These are phyloP conservation scores for Hibiscus syriacus DNA, from an alignment of 345 rosid species.

Conservation along the genomic window DNA sequence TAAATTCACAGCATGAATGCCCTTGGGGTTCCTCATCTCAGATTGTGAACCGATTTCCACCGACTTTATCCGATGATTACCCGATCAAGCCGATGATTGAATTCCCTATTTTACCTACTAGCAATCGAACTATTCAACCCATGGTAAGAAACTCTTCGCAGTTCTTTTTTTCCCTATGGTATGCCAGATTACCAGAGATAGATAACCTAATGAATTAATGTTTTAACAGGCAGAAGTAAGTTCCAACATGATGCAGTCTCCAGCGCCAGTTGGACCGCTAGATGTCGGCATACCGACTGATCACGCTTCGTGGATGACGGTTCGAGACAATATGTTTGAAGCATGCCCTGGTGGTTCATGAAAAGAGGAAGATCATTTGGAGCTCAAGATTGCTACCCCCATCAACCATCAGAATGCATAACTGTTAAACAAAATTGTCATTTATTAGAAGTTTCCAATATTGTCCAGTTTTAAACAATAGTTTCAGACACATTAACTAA, in stretches of 20 bases:
- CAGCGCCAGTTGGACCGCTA: neutral
- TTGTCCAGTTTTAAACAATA: neutral
- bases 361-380: slow-evolving; percentile 2
- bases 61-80: slow-evolving; percentile 12
- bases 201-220: neutral
- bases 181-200: neutral
- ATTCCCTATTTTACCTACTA: neutral
- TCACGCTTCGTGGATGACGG: slow-evolving; percentile 3
- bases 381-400: slow-evolving; percentile 8
- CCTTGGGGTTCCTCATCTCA: neutral
- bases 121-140: neutral
- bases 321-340: neutral
- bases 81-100: neutral
- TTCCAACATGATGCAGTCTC: neutral
- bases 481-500: neutral
- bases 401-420: neutral
- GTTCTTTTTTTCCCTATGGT: too few relatives aligned
- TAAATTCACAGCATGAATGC: neutral
- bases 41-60: slow-evolving; percentile 11
- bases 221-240: neutral
- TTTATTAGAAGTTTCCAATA: neutral
- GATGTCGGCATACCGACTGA: neutral
- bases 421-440: neutral
- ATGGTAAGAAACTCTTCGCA: neutral
- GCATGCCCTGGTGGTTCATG: neutral